Evolutionary conservation across 73 alveolate genomes (phyloP).

Genomic region (Stentor coeruleus): DNA sequence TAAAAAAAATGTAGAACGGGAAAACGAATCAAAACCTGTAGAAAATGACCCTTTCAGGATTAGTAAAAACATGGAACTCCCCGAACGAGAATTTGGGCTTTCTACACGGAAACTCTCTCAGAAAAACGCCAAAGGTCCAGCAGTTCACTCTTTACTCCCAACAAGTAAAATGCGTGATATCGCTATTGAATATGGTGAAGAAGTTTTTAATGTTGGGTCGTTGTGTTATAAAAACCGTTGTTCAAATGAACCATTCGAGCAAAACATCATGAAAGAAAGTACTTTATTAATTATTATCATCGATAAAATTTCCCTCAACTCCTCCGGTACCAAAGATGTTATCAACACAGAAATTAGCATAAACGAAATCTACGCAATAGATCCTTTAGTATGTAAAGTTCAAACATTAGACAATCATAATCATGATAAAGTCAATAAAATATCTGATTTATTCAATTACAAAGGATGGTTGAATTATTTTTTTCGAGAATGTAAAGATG

Average conservation of each 20-base stretch:
- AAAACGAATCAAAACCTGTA: not conserved
- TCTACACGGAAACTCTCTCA: not conserved
- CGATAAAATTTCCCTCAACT: not conserved
- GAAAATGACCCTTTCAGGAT: not conserved
- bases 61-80: not conserved
- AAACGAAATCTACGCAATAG: not conserved
- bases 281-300: not conserved
- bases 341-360: not conserved
- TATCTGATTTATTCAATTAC: not conserved
- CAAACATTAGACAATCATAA: not conserved
- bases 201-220: not conserved
- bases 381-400: not conserved
- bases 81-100: not conserved
- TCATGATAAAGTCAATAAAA: not conserved
- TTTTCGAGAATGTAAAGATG: not conserved
- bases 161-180: not conserved
- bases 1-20: not conserved
- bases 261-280: not conserved
- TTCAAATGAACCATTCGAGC: not conserved
- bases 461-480: not conserved
- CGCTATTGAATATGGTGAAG: conserved; percentile 9
- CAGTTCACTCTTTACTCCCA: not conserved
- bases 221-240: not conserved
- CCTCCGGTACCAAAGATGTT: too few relatives aligned
- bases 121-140: not conserved